Conservation (phyloP, 805 yeast species). For the Nakazawaea molendinolei region DNA sequence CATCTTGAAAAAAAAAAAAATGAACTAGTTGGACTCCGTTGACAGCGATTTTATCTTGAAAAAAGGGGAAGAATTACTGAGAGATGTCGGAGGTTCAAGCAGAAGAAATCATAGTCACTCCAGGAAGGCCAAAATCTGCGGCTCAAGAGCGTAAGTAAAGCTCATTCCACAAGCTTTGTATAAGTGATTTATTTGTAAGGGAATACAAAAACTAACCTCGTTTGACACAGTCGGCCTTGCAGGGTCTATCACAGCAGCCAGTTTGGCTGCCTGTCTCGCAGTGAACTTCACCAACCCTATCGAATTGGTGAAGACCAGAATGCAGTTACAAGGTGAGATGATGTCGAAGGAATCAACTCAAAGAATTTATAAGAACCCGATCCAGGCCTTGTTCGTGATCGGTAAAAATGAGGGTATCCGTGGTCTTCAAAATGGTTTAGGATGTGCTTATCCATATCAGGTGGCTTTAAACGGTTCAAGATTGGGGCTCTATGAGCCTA, state of each 20-base stretch:
- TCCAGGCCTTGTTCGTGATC: conserved; percentile 75
- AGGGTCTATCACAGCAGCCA: conserved; percentile 89
- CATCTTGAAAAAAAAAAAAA: too few species aligned
- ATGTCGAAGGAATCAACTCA: conserved; percentile 44
- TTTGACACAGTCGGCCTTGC: conserved; percentile 49
- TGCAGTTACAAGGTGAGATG: conserved; percentile 95
- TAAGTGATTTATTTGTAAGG: too few species aligned
- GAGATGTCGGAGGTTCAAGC: not conserved
- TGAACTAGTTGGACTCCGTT: too few species aligned
- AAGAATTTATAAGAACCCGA: conserved; percentile 65
- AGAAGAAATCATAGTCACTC: not conserved
- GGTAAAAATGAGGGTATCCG: conserved; percentile 75
- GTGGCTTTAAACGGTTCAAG: conserved; percentile 90
- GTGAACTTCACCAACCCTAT: conserved; percentile 96
- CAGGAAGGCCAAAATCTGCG: not conserved
- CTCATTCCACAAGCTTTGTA: too few species aligned
- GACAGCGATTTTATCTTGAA: too few species aligned
- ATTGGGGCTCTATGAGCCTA: conserved; percentile 90
- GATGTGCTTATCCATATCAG: conserved; percentile 88
- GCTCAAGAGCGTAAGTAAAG: conserved; percentile 2
- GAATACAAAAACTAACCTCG: too few species aligned
- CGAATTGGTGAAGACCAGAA: conserved; percentile 88
- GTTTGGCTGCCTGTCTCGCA: conserved; percentile 94
- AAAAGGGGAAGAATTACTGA: too few species aligned
- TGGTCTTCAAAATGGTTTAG: conserved; percentile 85